Evolutionary conservation across 2,329 filamentous ascomycete genomes (phyloP).

Genomic region (Penicillium aurantiogriseum): DNA sequence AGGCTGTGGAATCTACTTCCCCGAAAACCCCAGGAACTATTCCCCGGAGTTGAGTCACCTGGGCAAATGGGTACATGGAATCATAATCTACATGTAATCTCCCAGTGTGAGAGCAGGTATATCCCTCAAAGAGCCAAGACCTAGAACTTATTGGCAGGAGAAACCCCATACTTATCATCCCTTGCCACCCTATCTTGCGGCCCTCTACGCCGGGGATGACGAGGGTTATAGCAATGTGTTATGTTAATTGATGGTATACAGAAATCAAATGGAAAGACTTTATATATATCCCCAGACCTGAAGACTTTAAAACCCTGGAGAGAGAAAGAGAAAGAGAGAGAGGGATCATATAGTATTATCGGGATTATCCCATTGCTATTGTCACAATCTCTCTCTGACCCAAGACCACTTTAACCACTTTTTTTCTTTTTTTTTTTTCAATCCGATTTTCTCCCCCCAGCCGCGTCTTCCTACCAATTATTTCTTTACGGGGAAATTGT

Average conservation of each 20-base stretch:
- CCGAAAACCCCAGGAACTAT: slow-evolving; percentile 4
- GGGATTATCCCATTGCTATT: slow-evolving; percentile 28
- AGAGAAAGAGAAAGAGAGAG: not conserved
- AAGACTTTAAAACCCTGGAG: not conserved
- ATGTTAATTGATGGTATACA: not conserved
- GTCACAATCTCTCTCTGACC: slow-evolving; percentile 22
- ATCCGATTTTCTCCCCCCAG: slow-evolving; percentile 9
- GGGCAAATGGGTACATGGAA: not conserved
- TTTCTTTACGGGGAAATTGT: not conserved
- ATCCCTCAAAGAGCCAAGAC: not conserved
- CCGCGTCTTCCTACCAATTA: slow-evolving; percentile 15
- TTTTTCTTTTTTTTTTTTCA: not conserved
- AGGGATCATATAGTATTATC: not conserved
- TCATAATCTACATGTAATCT: not conserved
- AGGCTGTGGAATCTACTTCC: not conserved
- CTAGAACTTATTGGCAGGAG: not conserved
- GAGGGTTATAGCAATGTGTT: not conserved
- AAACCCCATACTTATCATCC: not conserved
- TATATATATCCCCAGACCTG: not conserved
- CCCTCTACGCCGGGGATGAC: not conserved
- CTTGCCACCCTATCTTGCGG: not conserved
- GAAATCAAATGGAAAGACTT: not conserved
- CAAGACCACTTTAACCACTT: not conserved
- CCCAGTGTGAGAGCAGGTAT: too few species aligned
- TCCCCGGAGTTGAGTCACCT: slow-evolving; percentile 2